phyloP scores from a whole-genome alignment of 371 early-diverging fungal species.

The Sanchytrium tribonematis region DNA sequence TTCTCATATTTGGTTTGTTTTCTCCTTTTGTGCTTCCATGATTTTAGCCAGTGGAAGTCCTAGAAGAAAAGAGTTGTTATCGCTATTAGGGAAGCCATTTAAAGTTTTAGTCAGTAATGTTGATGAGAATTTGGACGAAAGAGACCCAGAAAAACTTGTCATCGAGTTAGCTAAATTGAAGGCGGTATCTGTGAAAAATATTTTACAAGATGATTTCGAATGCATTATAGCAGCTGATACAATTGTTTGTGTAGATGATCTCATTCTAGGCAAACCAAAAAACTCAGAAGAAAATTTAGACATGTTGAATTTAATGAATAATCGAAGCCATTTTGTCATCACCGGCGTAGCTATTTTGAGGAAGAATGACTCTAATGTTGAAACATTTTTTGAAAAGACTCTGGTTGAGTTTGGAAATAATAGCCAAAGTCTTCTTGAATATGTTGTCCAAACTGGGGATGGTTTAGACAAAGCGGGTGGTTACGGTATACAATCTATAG shows the following conservation, averaged over 20 bases:
- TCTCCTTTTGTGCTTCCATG: too few species aligned
- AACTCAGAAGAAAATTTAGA: slow-evolving; percentile 21
- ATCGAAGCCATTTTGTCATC: slow-evolving; percentile 26
- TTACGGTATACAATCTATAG: too few species aligned
- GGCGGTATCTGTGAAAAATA: slow-evolving; percentile 22
- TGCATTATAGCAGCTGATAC: slow-evolving; percentile 55
- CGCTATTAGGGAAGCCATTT: slow-evolving; percentile 15
- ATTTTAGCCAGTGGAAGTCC: slow-evolving; percentile 54
- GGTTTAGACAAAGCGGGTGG: too few species aligned
- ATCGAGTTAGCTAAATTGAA: slow-evolving; percentile 22
- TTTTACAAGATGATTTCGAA: slow-evolving; percentile 13
- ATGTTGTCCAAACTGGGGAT: too few species aligned
- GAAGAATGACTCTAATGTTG: too few species aligned
- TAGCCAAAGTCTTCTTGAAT: too few species aligned
- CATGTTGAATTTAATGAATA: slow-evolving; percentile 26
- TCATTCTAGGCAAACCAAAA: slow-evolving; percentile 29
- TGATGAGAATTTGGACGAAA: slow-evolving; percentile 20
- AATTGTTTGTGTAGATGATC: slow-evolving; percentile 24
- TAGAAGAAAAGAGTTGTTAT: slow-evolving; percentile 41
- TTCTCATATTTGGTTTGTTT: too few species aligned
- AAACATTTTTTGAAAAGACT: too few species aligned
- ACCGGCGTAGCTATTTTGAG: slow-evolving; percentile 35
- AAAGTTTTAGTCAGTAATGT: not conserved
- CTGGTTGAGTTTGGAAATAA: too few species aligned
- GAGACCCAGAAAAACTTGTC: slow-evolving; percentile 23